These are phyloP conservation scores for Gossypium arboreum DNA, from an alignment of 345 rosid species.

Conservation along the genomic window DNA sequence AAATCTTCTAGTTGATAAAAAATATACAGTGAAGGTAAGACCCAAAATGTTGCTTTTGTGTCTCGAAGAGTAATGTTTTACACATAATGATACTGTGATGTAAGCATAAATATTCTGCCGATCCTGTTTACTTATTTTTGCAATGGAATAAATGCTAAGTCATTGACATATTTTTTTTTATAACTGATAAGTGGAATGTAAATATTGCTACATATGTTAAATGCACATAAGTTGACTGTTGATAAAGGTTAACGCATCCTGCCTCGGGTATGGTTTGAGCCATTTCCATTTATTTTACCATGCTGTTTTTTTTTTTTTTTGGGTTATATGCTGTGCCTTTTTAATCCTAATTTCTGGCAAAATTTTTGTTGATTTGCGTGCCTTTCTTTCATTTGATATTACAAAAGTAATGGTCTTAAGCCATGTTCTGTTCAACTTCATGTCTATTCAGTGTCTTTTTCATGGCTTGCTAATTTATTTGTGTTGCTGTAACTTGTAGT, in stretches of 20 bases:
- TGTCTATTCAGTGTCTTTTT: neutral
- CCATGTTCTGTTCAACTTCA: neutral
- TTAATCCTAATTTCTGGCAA: neutral
- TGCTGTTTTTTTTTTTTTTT: neutral
- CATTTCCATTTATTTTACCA: neutral
- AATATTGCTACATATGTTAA: neutral
- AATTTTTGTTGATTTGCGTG: neutral
- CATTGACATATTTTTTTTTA: neutral
- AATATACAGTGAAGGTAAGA: slow-evolving; percentile 89
- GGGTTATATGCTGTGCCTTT: neutral
- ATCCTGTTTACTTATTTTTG: neutral
- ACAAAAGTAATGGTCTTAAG: neutral
- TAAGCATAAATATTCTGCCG: neutral
- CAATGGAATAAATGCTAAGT: neutral
- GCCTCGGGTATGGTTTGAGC: neutral
- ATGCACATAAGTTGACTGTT: neutral
- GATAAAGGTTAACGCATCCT: neutral
- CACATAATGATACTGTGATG: neutral
- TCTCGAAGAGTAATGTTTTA: neutral
- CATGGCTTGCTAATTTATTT: neutral
- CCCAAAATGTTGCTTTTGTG: neutral
- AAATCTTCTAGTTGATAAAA: slow-evolving; percentile 93
- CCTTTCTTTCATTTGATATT: neutral
- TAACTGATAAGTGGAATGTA: slow-evolving; percentile 2
- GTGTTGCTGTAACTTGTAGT: neutral